Conservation (phyloP, 2,329 filamentous ascomycete genomes). For the Kalaharituber pfeilii region DNA sequence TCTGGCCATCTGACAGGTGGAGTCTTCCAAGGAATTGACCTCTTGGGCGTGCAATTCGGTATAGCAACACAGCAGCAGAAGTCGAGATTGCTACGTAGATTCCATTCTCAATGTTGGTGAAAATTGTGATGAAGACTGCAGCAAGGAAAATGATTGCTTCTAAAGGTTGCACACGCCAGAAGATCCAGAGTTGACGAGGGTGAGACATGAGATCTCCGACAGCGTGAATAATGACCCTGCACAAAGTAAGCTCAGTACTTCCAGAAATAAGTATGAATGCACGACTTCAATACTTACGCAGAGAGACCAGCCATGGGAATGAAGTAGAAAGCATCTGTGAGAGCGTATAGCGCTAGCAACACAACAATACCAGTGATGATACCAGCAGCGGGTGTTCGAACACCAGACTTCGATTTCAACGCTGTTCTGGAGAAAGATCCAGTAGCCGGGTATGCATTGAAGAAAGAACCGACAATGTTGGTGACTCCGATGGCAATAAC, state of each 20-base stretch:
- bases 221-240: conserved; percentile 60
- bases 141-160: conserved; percentile 60
- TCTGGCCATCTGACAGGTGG: conserved; percentile 17
- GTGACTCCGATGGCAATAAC: conserved; percentile 59
- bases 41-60: conserved; percentile 33
- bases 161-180: conserved; percentile 58
- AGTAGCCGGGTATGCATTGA: conserved; percentile 51
- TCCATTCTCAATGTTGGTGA: conserved; percentile 35
- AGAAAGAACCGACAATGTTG: conserved; percentile 59
- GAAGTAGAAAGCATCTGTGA: conserved; percentile 64
- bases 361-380: conserved; percentile 62
- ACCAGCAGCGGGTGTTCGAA: conserved; percentile 60
- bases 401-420: conserved; percentile 70
- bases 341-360: conserved; percentile 57
- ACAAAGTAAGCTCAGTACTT: conserved; percentile 2
- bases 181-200: conserved; percentile 56
- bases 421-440: conserved; percentile 60
- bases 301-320: conserved; percentile 56
- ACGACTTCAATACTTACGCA: conserved; percentile 27
- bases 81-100: conserved; percentile 35
- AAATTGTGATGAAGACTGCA: conserved; percentile 44
- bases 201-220: conserved; percentile 60
- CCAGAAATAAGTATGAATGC: not conserved
- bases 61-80: conserved; percentile 31
- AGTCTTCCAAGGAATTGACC: conserved; percentile 34